Percentiles rank a stretch among this genome's conserved stretches.
Conservation (phyloP, 345 rosid genomes). For the Citrus glauca region DNA sequence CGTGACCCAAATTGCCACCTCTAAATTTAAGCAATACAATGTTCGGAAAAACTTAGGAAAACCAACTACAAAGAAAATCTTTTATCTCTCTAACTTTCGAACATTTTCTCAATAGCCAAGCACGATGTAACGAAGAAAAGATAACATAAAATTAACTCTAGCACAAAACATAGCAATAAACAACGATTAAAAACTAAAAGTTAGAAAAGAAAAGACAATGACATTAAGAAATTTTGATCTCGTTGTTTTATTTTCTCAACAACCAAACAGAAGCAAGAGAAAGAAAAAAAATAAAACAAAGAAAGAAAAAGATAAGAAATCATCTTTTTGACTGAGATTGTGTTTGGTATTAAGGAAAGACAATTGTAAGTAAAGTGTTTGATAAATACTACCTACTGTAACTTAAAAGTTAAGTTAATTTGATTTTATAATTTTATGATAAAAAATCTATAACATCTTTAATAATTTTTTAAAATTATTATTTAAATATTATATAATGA, state of each 20-base stretch:
- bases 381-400: too few relatives aligned
- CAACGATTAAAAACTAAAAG: background rate
- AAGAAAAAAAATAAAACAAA: background rate
- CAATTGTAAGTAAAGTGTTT: accelerated
- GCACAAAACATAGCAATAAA: too few relatives aligned
- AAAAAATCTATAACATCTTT: too few relatives aligned
- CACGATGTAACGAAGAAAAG: background rate
- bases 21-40: too few relatives aligned
- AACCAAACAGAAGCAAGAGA: background rate
- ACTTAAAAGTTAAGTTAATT: too few relatives aligned
- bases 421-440: too few relatives aligned
- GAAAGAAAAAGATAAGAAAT: background rate
- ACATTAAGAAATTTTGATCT: background rate
- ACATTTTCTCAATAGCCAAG: background rate
- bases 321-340: background rate
- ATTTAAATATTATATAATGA: too few relatives aligned
- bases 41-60: too few relatives aligned
- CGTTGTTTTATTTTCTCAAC: background rate
- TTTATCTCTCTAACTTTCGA: background rate
- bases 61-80: background rate
- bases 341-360: too few relatives aligned
- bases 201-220: background rate
- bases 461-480: too few relatives aligned
- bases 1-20: too few relatives aligned
- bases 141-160: background rate